Evolutionary conservation across 352 stramenopile species (phyloP), one percentile per base, ranked within the genome.

Genomic region (Peronospora destructor): DNA sequence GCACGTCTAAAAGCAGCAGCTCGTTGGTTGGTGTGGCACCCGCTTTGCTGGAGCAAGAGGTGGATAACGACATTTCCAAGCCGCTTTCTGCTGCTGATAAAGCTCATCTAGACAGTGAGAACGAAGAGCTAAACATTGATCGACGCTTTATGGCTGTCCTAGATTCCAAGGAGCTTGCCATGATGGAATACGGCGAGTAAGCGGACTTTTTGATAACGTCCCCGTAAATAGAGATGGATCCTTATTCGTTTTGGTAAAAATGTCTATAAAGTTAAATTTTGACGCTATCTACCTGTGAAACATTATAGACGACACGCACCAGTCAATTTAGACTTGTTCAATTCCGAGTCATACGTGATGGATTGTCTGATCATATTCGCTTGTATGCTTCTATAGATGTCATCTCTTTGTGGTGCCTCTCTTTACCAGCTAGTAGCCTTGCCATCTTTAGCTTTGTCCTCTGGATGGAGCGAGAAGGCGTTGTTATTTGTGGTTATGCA

Each of bases 151-250:
- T 81, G 56, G 37, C 63, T 16, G 62, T 84, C 6, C 73, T 68
- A 0, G 73, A 88, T 55, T 66, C 77, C 16, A 77, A 84, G 39
- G 69, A 84, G 40, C 71, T 91, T 11, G 62, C 78, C 38, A 73
- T 87, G 46, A 67, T 81, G 47, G 80, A 91, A 53, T 91, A 85
- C 50, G 80, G 67, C 58, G 80, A 91, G 41, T 91, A 70, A 62
- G 21, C 36, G 28, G 44, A 47, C 38, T 30, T 26, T 29, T 34
- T 35, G 12, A 16, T 45, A 12, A 23, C 13, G 13, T 45, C 25
- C n/a, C 23, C 23, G 23, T 26, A 6, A 26, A 26, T 26, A 26
- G 23, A 26, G 23, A 26, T 3, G 23, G 5, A 26, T 0, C 2
- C 23, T 26, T 26, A 6, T 26, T 26, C 23, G 2, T 6, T 6